phyloP scores from a whole-genome alignment of 257 asterid species.

The Solanum tarijense region DNA sequence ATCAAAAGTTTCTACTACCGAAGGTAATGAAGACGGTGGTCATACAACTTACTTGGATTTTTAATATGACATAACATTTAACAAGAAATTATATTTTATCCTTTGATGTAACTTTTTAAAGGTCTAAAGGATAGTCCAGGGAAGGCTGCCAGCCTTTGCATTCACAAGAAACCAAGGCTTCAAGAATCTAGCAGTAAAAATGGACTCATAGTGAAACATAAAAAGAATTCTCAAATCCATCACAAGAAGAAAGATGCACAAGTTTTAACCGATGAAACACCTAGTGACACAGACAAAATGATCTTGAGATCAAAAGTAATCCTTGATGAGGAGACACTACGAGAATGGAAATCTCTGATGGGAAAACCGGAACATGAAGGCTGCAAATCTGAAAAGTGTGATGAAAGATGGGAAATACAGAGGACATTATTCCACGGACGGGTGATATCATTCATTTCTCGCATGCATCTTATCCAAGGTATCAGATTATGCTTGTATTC shows the following conservation, averaged over 20 bases:
- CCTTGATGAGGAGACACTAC: conserved; percentile 59
- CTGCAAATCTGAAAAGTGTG: conserved; percentile 31
- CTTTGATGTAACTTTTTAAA: neutral
- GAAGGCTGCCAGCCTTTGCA: neutral
- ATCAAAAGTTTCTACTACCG: neutral
- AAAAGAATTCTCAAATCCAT: neutral
- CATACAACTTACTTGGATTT: neutral
- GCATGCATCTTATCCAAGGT: conserved; percentile 83
- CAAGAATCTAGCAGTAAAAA: neutral
- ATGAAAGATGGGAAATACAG: conserved; percentile 65
- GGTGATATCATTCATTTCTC: conserved; percentile 56
- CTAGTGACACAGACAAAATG: neutral
- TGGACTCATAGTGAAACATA: neutral
- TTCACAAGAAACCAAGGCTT: neutral
- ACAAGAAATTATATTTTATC: neutral
- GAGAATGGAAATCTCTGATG: conserved; percentile 57
- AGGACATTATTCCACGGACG: conserved; percentile 52
- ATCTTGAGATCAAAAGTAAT: conserved; percentile 28
- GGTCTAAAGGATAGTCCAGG: neutral
- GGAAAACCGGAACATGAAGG: conserved; percentile 52
- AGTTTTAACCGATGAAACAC: neutral
- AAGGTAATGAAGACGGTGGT: neutral
- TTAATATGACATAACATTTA: neutral
- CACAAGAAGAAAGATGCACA: neutral
- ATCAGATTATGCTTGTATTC: conserved; percentile 1